Evolutionary conservation across 805 yeast species (phyloP).

Genomic region (Torulaspora quercuum): DNA sequence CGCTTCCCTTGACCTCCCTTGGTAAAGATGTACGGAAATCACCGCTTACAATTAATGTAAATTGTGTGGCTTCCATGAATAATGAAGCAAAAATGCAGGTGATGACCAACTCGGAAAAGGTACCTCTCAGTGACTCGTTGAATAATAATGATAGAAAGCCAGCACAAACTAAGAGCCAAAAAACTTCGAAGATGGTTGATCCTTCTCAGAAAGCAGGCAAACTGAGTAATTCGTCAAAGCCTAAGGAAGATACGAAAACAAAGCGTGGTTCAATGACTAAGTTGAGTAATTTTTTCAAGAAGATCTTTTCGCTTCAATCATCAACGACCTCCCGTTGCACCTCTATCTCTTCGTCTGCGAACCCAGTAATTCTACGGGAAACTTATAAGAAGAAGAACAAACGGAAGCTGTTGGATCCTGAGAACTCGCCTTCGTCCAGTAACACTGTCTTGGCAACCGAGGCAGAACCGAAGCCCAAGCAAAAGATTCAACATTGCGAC

Average conservation of each 20-base stretch:
- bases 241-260: too few species aligned
- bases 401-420: constrained; percentile 10
- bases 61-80: too few species aligned
- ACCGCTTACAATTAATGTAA: neutral
- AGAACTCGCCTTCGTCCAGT: neutral
- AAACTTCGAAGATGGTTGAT: too few species aligned
- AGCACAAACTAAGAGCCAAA: constrained; percentile 1
- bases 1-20: constrained; percentile 1
- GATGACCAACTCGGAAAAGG: too few species aligned
- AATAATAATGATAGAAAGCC: too few species aligned
- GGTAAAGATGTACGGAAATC: constrained; percentile 1
- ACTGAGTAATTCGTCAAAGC: too few species aligned
- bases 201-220: too few species aligned
- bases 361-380: too few species aligned
- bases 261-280: constrained; percentile 8
- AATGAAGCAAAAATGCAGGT: neutral
- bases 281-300: constrained; percentile 17
- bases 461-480: constrained; percentile 5
- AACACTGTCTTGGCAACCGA: constrained; percentile 5
- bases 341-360: too few species aligned
- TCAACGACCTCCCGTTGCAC: neutral
- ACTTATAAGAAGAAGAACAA: constrained; percentile 9
- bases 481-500: too few species aligned
- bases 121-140: too few species aligned
- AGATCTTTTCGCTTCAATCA: constrained; percentile 13